phyloP scores from a whole-genome alignment of 1,284 basidiomycete genomes.

The Austroboletus novae-zelandiae region DNA sequence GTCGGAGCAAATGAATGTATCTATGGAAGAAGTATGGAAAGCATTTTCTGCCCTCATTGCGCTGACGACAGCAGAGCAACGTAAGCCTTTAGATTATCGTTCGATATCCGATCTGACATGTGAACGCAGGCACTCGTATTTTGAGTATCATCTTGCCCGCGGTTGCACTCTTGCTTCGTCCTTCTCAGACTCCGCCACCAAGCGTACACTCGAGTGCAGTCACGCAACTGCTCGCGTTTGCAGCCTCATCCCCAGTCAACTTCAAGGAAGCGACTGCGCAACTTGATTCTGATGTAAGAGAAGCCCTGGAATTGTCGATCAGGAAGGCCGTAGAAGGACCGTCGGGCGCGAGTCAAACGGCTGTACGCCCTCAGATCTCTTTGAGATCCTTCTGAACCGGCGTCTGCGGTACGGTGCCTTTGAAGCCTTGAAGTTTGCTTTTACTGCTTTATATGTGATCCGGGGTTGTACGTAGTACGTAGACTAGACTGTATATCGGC shows the following conservation, averaged over 20 bases:
- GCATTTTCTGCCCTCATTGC: conserved; percentile 69
- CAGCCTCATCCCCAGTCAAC: conserved; percentile 67
- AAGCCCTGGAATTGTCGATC: conserved; percentile 76
- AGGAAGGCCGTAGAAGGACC: conserved; percentile 67
- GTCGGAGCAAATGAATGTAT: conserved; percentile 55
- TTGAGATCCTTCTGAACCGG: conserved; percentile 60
- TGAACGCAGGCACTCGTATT: conserved; percentile 56
- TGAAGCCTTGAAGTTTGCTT: not conserved
- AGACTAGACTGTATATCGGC: too few species aligned
- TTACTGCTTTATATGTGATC: conserved; percentile 3
- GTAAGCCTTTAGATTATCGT: conserved; percentile 44
- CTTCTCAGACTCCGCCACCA: conserved; percentile 42
- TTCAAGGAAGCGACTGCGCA: conserved; percentile 87
- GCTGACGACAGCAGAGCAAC: conserved; percentile 57
- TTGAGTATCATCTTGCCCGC: conserved; percentile 81
- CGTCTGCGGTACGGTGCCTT: not conserved
- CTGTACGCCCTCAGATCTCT: conserved; percentile 75
- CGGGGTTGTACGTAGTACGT: too few species aligned
- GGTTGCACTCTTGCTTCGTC: conserved; percentile 71
- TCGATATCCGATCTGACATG: conserved; percentile 4
- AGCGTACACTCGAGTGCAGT: conserved; percentile 64
- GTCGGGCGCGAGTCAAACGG: conserved; percentile 33
- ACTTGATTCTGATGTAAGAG: conserved; percentile 59
- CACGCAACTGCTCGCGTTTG: conserved; percentile 75
- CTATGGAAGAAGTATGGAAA: conserved; percentile 79